Conservation (phyloP, 2,329 filamentous ascomycete genomes). For the Aspergillus fumigatiaffinis region DNA sequence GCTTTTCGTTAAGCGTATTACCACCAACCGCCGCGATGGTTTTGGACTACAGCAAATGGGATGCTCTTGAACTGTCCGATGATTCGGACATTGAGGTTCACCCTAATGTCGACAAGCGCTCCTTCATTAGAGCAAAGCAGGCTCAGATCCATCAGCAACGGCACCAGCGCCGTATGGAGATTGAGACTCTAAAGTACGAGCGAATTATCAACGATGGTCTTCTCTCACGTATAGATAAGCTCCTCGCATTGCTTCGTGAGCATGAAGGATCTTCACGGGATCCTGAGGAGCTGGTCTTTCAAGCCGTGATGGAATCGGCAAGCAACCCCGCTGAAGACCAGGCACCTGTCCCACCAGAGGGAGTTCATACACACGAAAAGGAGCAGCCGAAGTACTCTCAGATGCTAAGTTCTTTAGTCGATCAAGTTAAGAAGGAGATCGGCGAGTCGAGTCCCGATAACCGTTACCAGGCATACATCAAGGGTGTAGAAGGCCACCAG, state of each 20-base stretch:
- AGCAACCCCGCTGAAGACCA: slow-evolving; percentile 68
- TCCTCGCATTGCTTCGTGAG: slow-evolving; percentile 70
- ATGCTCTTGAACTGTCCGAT: slow-evolving; percentile 92
- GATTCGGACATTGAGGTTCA: slow-evolving; percentile 98
- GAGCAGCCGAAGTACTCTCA: slow-evolving; percentile 82
- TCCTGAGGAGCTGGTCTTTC: slow-evolving; percentile 81
- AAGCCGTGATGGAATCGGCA: slow-evolving; percentile 78
- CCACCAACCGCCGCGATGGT: slow-evolving; percentile 39
- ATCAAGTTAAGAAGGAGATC: slow-evolving; percentile 84
- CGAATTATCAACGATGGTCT: slow-evolving; percentile 89
- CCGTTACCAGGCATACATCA: slow-evolving; percentile 70
- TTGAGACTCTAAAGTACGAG: slow-evolving; percentile 85
- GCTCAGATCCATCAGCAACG: slow-evolving; percentile 93
- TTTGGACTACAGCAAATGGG: slow-evolving; percentile 63
- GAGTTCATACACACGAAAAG: slow-evolving; percentile 70
- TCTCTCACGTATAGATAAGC: slow-evolving; percentile 72
- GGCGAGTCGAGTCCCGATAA: slow-evolving; percentile 68
- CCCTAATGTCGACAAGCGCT: slow-evolving; percentile 96
- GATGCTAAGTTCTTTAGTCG: slow-evolving; percentile 96
- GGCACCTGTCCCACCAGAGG: slow-evolving; percentile 70
- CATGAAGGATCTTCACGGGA: slow-evolving; percentile 64
- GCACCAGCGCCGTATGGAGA: slow-evolving; percentile 78
- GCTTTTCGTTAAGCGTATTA: slow-evolving; percentile 15
- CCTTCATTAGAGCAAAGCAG: slow-evolving; percentile 98
- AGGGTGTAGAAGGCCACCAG: slow-evolving; percentile 72